Conservation (phyloP, 768 basidiomycete genomes). For the Leucosporidium yakuticum region DNA sequence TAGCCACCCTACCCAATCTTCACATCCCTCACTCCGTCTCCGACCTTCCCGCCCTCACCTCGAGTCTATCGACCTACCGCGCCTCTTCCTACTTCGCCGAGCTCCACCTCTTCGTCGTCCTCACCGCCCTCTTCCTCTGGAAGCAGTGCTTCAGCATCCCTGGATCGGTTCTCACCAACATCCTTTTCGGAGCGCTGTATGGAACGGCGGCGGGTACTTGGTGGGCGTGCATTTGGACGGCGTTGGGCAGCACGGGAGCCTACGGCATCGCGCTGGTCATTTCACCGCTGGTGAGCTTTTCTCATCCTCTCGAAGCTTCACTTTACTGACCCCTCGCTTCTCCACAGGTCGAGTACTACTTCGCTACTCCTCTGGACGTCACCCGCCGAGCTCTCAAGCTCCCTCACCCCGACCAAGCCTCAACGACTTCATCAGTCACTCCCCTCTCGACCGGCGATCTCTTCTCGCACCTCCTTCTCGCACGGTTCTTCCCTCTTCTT, state of each 20-base stretch:
- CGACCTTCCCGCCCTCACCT: slow-evolving; percentile 32
- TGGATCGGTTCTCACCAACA: slow-evolving; percentile 36
- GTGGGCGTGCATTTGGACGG: slow-evolving; percentile 38
- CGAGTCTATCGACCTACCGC: slow-evolving; percentile 31
- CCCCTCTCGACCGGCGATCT: slow-evolving; percentile 24
- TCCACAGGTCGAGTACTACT: slow-evolving; percentile 35
- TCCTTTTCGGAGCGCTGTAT: slow-evolving; percentile 39
- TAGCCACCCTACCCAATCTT: slow-evolving; percentile 36
- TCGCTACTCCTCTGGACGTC: slow-evolving; percentile 34
- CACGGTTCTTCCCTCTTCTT: slow-evolving; percentile 39
- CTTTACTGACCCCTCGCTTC: neutral
- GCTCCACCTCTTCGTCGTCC: slow-evolving; percentile 36
- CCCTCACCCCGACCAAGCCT: neutral
- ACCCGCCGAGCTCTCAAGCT: slow-evolving; percentile 34
- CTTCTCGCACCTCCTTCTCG: slow-evolving; percentile 39
- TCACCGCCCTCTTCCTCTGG: slow-evolving; percentile 37
- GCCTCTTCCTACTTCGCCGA: slow-evolving; percentile 29
- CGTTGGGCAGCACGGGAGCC: slow-evolving; percentile 35
- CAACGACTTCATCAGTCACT: neutral
- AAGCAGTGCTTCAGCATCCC: slow-evolving; percentile 41
- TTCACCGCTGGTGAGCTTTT: slow-evolving; percentile 35
- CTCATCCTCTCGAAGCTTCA: neutral
- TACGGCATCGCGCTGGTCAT: slow-evolving; percentile 37
- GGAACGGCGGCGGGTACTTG: slow-evolving; percentile 32
- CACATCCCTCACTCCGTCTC: slow-evolving; percentile 36